Base-by-base conservation (phyloP, 495 filamentous ascomycete species). In the Podospora comata region DNA sequence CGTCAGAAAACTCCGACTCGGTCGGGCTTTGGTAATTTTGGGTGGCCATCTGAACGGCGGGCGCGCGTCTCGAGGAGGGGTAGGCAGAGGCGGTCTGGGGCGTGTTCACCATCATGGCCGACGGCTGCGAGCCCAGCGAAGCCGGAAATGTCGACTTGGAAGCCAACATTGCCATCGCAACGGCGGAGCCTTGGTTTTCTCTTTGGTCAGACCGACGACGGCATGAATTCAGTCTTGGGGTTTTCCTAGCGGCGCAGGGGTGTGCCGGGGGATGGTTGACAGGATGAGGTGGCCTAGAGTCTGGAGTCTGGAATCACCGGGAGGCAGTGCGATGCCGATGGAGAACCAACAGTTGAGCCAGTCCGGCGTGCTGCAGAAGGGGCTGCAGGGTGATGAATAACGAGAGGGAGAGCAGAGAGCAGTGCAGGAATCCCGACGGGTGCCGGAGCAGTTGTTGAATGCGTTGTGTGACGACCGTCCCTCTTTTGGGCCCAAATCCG, bases 1-100 rank as follows among this genome's bases (percentile, higher is more conserved):
- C 76, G 68, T 97, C 94, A n/a, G 92, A 95, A 77, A 97, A 97
- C 71, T 97, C 94, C 19, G 92, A 96, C 75, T 96, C 92, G 26
- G 95, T 97, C 39, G 95, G 94, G 77, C 92, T 96, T 20, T 89
- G 82, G 70, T 92, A 96, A 56, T 86, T 82, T 65, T 90, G 88
- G 74, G 87, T 87, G 58, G 89, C 74, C 69, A 85, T 82, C 59
- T 83, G 82, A 61, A 86, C 79, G 34, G 85, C 82, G 23, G 86
- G 83, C 2, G 84, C 80, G 69, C 89, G 84, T 70, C 84, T 80
- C 67, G 75, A 75, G 70, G 75, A 84, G 71, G 79, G 85, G 82
- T 83, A 85, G 84, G 74, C 80, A 23, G 23, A 23, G 84, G 74
- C 80, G 74, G 76, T 83, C 74, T 76, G 80, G 79, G 78, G 85